These are phyloP conservation scores for Neoarthrinium moseri DNA, from an alignment of 2,329 filamentous ascomycete species.

Conservation along the genomic window DNA sequence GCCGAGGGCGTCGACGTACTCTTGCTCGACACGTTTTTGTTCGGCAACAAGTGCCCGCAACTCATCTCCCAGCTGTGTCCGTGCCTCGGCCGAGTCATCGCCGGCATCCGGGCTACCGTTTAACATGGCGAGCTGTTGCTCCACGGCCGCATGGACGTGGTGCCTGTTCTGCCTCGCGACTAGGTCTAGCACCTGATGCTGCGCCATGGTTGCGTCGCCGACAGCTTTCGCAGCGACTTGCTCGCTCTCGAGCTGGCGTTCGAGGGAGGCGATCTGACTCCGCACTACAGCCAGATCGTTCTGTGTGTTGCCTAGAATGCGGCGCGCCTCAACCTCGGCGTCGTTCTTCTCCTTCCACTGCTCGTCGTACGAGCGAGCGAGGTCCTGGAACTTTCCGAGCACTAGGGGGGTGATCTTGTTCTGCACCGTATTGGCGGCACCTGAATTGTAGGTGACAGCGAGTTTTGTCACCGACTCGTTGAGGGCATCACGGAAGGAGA, in stretches of 20 bases:
- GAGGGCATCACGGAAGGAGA: conserved; percentile 50
- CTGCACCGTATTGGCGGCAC: conserved; percentile 68
- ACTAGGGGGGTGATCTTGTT: conserved; percentile 68
- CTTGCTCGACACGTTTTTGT: conserved; percentile 60
- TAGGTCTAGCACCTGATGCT: conserved; percentile 47
- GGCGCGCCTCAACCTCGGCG: conserved; percentile 65
- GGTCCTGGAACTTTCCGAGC: conserved; percentile 68
- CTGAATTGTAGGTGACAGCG: conserved; percentile 51
- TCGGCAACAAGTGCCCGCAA: conserved; percentile 57
- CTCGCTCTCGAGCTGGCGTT: conserved; percentile 53
- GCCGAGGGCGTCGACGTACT: conserved; percentile 68
- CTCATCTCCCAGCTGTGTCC: conserved; percentile 56
- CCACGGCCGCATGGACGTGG: conserved; percentile 50
- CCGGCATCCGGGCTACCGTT: conserved; percentile 38
- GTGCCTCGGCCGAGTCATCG: conserved; percentile 50
- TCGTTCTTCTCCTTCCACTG: conserved; percentile 73
- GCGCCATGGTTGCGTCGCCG: conserved; percentile 49
- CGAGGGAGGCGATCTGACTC: conserved; percentile 58
- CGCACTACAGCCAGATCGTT: conserved; percentile 63
- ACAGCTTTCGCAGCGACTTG: conserved; percentile 49
- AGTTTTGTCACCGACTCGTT: conserved; percentile 41
- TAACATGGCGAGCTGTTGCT: conserved; percentile 46
- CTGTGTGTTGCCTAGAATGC: conserved; percentile 65
- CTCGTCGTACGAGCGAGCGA: conserved; percentile 70
- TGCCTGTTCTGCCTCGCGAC: conserved; percentile 53